Conservation (phyloP, 164 flowering plant species). For the Sedum album region DNA sequence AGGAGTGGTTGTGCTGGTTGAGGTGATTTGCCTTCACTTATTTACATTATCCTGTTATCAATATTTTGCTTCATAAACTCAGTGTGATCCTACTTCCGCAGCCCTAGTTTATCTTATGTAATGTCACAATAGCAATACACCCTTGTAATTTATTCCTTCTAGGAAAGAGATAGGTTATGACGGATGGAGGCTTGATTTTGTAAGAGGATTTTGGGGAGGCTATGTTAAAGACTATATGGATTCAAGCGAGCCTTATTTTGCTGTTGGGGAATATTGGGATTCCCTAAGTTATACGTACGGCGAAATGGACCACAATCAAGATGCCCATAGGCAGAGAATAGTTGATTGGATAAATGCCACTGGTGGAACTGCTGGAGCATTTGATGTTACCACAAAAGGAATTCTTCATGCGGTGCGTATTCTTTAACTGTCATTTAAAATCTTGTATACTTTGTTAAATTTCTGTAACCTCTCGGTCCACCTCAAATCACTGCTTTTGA, state of each 20-base stretch:
- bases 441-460: neutral
- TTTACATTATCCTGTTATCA: neutral
- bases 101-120: neutral
- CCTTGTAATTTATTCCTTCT: conserved; percentile 13
- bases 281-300: conserved; percentile 88
- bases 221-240: conserved; percentile 95
- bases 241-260: conserved; percentile 89
- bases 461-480: neutral
- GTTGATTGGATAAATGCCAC: conserved; percentile 96
- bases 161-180: conserved; percentile 96
- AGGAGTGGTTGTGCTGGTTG: conserved; percentile 89
- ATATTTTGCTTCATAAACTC: neutral
- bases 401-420: conserved; percentile 85
- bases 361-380: conserved; percentile 89
- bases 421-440: conserved; percentile 1
- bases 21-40: conserved; percentile 33
- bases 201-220: conserved; percentile 99
- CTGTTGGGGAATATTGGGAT: conserved; percentile 98
- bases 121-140: neutral
- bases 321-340: conserved; percentile 93
- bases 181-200: conserved; percentile 99
- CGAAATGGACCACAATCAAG: conserved; percentile 91
- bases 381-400: conserved; percentile 99
- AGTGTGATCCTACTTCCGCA: neutral
- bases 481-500: neutral